phyloP scores from a whole-genome alignment of 2,329 filamentous ascomycete genomes.

The Colletotrichum echinochloae region DNA sequence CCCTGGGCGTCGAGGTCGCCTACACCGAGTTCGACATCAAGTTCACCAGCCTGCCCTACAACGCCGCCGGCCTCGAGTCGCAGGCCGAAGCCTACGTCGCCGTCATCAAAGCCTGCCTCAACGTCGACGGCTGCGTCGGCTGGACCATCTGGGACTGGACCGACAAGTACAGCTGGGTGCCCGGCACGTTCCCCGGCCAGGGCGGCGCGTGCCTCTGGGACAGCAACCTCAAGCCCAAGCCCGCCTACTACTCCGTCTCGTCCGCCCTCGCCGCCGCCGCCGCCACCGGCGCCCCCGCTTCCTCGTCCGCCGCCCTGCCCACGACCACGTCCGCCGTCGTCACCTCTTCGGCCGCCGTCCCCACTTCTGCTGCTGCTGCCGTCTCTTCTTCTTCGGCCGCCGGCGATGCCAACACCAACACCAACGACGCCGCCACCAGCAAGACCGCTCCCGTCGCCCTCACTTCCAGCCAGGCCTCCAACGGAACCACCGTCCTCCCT shows the following conservation, averaged over 20 bases:
- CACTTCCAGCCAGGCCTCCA: background rate
- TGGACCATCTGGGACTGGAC: conserved; percentile 61
- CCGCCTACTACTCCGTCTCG: conserved; percentile 54
- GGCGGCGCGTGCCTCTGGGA: conserved; percentile 56
- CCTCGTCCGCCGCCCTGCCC: background rate
- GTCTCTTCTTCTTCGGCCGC: background rate
- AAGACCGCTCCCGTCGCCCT: background rate
- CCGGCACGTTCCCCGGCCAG: conserved; percentile 51
- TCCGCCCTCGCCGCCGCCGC: conserved; percentile 48
- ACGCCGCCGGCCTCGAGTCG: conserved; percentile 51
- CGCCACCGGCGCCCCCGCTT: conserved; percentile 20
- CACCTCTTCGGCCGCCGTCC: background rate
- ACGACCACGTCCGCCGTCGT: background rate
- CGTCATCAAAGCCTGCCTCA: conserved; percentile 53
- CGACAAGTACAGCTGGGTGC: conserved; percentile 54
- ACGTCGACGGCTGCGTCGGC: conserved; percentile 55
- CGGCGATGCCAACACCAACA: background rate
- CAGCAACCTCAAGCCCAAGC: conserved; percentile 52
- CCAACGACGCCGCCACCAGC: background rate
- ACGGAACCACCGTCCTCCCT: background rate
- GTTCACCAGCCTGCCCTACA: conserved; percentile 59
- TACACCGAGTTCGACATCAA: conserved; percentile 59
- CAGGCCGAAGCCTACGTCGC: conserved; percentile 61
- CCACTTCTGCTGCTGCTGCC: background rate
- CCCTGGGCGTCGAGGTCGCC: conserved; percentile 57